A percentile compares a stretch with the other conserved stretches of the same genome.
Conservation (phyloP, 2,329 filamentous ascomycete genomes). For the Trichoderma pleuroti region DNA sequence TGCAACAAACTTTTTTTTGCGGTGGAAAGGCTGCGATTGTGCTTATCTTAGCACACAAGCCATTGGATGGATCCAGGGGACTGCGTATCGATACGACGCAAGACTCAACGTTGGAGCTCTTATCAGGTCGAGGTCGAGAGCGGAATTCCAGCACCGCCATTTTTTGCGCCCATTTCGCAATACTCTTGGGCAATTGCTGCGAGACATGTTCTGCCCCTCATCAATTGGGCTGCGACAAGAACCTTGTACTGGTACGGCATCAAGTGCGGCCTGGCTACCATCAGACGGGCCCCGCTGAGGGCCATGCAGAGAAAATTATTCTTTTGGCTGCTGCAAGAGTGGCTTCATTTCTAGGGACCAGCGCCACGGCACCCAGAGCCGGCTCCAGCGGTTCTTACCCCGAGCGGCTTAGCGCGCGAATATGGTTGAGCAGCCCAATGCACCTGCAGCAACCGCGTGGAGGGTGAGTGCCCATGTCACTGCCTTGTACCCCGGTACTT, state of each 20-base stretch:
- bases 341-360: constrained; percentile 13
- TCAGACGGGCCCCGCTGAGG: background rate
- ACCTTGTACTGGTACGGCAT: background rate
- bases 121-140: background rate
- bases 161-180: background rate
- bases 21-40: background rate
- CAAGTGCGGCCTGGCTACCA: background rate
- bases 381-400: constrained; percentile 15
- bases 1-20: constrained; percentile 13
- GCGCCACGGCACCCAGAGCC: constrained; percentile 15
- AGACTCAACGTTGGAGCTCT: background rate
- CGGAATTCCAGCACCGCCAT: background rate
- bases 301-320: constrained; percentile 3
- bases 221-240: constrained; percentile 8
- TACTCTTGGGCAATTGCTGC: background rate
- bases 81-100: constrained; percentile 2
- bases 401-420: constrained; percentile 21
- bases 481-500: constrained; percentile 12
- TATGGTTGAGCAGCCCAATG: constrained; percentile 26
- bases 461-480: constrained; percentile 5
- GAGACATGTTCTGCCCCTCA: background rate
- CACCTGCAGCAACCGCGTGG: constrained; percentile 18
- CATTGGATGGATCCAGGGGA: background rate
- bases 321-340: background rate
- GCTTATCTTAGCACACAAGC: constrained; percentile 11